A percentile compares a stretch with the other conserved stretches of the same genome.
phyloP scores from a whole-genome alignment of 2,329 filamentous ascomycete species.

The Aspergillus ibericus region DNA sequence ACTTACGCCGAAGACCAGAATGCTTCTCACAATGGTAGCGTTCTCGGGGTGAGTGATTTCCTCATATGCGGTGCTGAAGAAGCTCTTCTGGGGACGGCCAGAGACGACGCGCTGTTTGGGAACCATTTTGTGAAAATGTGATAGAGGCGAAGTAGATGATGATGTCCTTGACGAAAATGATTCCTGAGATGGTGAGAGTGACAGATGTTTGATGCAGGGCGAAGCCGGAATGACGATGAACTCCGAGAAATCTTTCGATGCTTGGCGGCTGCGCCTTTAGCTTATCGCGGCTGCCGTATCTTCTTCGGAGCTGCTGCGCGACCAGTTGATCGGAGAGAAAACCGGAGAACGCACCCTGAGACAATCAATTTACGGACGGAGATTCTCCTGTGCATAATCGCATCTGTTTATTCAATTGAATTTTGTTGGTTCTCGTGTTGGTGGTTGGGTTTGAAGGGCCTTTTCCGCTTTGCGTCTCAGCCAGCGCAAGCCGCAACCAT shows the following conservation, averaged over 20 bases:
- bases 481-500: conserved; percentile 39
- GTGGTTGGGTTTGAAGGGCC: conserved; percentile 3
- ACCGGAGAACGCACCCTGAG: background rate
- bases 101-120: conserved; percentile 60
- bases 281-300: conserved; percentile 30
- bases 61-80: conserved; percentile 60
- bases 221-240: conserved; percentile 5
- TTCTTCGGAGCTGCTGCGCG: conserved; percentile 19
- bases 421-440: background rate
- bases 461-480: background rate
- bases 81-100: conserved; percentile 47
- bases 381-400: background rate
- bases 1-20: conserved; percentile 68
- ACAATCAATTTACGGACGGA: background rate
- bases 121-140: conserved; percentile 52
- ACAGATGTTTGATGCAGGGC: conserved; percentile 13
- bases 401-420: background rate
- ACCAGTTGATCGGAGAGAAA: conserved; percentile 4
- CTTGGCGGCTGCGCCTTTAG: conserved; percentile 38
- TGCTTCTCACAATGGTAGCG: conserved; percentile 65
- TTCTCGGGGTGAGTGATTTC: conserved; percentile 67
- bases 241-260: conserved; percentile 37
- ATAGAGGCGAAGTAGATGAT: conserved; percentile 4
- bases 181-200: background rate
- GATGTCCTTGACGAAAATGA: conserved; percentile 1